These are phyloP conservation scores for Fraxinus dipetala DNA, from an alignment of 305 asterid genomes.

Conservation along the genomic window DNA sequence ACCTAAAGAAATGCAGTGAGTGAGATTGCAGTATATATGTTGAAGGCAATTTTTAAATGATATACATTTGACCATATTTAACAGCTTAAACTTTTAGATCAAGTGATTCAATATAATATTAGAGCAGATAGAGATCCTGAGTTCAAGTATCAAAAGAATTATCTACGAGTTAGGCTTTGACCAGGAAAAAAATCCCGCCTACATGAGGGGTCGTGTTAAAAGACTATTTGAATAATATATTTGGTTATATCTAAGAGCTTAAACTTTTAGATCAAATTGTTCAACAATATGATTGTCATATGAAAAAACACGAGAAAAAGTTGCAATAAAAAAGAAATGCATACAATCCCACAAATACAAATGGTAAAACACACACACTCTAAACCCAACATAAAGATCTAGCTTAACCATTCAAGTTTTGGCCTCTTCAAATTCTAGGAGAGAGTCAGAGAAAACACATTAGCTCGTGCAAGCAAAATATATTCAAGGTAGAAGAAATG, in stretches of 20 bases:
- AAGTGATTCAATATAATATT: too few species aligned
- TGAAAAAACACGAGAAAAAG: neutral
- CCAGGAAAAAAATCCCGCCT: neutral
- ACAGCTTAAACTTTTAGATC: neutral
- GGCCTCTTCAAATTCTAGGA: neutral
- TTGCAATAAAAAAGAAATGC: neutral
- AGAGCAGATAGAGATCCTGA: neutral
- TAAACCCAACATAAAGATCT: neutral
- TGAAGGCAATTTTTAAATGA: too few species aligned
- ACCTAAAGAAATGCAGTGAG: constrained; percentile 28
- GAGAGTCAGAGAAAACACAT: neutral
- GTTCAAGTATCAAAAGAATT: neutral
- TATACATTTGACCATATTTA: neutral
- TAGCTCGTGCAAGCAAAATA: neutral
- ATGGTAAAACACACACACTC: neutral
- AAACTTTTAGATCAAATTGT: neutral
- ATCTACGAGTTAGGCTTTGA: neutral
- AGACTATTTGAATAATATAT: neutral
- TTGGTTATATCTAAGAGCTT: neutral
- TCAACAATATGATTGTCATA: neutral
- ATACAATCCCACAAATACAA: neutral
- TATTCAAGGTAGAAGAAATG: neutral
- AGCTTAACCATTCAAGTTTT: neutral
- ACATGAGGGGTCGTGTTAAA: neutral
- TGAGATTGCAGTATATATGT: neutral